These are phyloP conservation scores for Neophaeococcomyces mojaviensis DNA, from an alignment of 2,329 filamentous ascomycete genomes.

Conservation along the genomic window DNA sequence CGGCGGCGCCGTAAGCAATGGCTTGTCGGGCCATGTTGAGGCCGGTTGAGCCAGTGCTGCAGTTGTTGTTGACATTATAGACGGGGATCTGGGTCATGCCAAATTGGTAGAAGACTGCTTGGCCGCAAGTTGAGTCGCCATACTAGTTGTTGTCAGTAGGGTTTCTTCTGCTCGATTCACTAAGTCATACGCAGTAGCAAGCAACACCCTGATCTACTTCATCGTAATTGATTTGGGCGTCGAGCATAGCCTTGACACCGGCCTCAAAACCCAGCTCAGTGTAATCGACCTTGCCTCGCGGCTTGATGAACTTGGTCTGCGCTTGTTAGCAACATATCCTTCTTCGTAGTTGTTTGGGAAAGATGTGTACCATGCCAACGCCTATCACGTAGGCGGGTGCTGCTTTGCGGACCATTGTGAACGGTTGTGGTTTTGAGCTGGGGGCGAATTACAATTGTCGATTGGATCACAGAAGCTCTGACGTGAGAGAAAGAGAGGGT, in stretches of 20 bases:
- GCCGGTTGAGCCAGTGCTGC: slow-evolving; percentile 88
- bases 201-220: slow-evolving; percentile 90
- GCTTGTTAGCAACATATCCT: background rate
- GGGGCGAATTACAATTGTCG: background rate
- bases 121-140: slow-evolving; percentile 87
- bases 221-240: slow-evolving; percentile 90
- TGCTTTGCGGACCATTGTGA: slow-evolving; percentile 45
- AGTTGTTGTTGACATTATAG: slow-evolving; percentile 99
- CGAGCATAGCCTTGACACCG: slow-evolving; percentile 39
- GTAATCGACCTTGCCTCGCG: slow-evolving; percentile 28
- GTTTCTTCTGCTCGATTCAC: no score
- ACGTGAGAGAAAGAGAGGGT: no score
- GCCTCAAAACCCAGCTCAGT: slow-evolving; percentile 28
- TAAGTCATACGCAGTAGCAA: slow-evolving; percentile 64
- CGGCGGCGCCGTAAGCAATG: slow-evolving; percentile 70
- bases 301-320: slow-evolving; percentile 76
- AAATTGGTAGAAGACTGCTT: slow-evolving; percentile 97
- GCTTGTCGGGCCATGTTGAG: slow-evolving; percentile 75
- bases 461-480: no score
- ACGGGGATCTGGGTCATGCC: slow-evolving; percentile 95
- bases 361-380: slow-evolving; percentile 64
- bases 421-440: slow-evolving; percentile 27
- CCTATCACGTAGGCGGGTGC: slow-evolving; percentile 77
- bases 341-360: background rate
- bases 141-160: slow-evolving; percentile 40